Evolutionary conservation across 352 stramenopile genomes (phyloP), one percentile per base, ranked within the genome.

Genomic region (Globisporangium mamillatum): DNA sequence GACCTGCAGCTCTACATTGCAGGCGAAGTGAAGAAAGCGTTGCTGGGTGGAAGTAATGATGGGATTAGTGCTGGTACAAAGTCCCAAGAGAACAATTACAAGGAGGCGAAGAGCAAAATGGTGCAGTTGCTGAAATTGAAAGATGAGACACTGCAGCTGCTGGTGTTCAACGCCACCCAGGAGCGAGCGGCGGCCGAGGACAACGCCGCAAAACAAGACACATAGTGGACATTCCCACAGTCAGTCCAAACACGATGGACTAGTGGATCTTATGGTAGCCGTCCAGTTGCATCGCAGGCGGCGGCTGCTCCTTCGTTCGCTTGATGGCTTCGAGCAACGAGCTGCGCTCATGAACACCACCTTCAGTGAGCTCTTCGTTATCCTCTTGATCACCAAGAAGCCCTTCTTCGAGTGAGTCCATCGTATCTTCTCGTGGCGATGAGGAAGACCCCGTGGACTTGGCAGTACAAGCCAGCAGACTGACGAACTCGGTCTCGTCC

Each of bases 61-160:
- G 29, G 29, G 29, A 32, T 4, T 32, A 32, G 29, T 32, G 29
- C 29, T 32, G 4, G 29, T 8, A 32, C 61, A 10, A 63, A 87
- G 8, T 75, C 73, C 20, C 53, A 71, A 18, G 68, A 63, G 16
- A 70, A 87, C 50, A 46, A 46, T 20, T 54, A 78, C 29, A 80
- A 82, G 62, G 61, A 78, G 16, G 81, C 81, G 2, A 63, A 63
- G 8, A 69, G 71, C 8, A 78, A 78, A n/a, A 69, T 90, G 12
- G 27, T 79, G 34, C 78, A 81, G 41, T 64, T 91, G 14, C 55
- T 88, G 29, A 77, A 78, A 9, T 63, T 90, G 3, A 86, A 92
- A 25, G 67, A 81, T n/a, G 79, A 83, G n/a, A 89, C 82, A 16
- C 61, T 91, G 32, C 78, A 89, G 29, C 53, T 92, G 14, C 64